These are phyloP conservation scores for Syzygium jambos DNA, from an alignment of 345 rosid species.

Conservation along the genomic window DNA sequence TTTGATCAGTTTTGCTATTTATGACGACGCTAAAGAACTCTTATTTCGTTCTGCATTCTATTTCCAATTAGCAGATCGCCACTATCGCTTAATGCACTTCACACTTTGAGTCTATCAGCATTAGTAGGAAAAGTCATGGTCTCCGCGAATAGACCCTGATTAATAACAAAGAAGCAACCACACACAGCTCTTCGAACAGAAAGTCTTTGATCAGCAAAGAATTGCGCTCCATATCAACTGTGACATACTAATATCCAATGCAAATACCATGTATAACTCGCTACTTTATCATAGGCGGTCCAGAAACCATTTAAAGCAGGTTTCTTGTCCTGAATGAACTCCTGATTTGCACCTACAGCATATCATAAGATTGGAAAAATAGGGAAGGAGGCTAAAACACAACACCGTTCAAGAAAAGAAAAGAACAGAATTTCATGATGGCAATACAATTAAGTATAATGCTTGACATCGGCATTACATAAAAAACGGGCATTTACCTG, in stretches of 20 bases:
- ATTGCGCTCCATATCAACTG: background rate
- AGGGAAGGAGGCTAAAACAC: background rate
- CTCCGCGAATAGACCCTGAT: background rate
- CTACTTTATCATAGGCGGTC: background rate
- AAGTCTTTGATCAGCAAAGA: background rate
- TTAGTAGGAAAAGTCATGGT: background rate
- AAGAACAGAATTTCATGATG: background rate
- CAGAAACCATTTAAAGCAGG: background rate
- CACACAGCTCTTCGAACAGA: background rate
- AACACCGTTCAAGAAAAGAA: background rate
- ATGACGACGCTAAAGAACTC: background rate
- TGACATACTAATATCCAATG: background rate
- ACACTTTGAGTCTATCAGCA: background rate
- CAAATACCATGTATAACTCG: background rate
- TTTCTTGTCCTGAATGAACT: background rate
- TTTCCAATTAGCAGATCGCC: background rate
- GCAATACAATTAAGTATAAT: background rate
- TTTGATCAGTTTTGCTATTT: background rate
- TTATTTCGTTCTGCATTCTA: background rate
- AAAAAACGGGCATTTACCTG: conserved; percentile 36
- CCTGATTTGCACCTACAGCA: background rate
- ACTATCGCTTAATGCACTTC: background rate
- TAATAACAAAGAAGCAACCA: background rate
- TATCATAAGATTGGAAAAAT: background rate
- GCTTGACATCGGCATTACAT: background rate